phyloP scores from a whole-genome alignment of 2,329 filamentous ascomycete genomes.

The Xylaria sp. region DNA sequence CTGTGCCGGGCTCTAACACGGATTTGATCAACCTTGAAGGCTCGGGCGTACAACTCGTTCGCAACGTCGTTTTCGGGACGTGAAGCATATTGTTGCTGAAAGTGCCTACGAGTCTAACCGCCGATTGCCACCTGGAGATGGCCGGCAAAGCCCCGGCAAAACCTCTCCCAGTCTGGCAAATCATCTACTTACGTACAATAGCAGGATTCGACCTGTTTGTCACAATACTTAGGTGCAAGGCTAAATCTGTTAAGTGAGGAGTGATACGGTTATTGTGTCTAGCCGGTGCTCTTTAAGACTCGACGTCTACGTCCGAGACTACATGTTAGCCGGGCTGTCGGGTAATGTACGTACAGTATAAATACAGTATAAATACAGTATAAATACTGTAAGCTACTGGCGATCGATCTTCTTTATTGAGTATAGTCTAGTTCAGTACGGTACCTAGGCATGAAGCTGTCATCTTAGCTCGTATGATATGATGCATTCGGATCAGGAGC shows the following conservation, averaged over 20 bases:
- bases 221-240: background rate
- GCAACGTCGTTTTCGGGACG: background rate
- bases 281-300: background rate
- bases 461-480: background rate
- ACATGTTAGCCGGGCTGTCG: constrained; percentile 3
- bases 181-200: background rate
- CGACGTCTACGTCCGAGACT: constrained; percentile 12
- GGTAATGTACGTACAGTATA: background rate
- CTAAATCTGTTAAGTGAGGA: background rate
- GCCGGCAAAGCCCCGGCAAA: constrained; percentile 32
- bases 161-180: background rate
- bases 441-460: background rate
- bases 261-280: background rate
- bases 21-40: background rate
- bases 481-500: background rate
- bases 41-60: background rate
- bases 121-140: constrained; percentile 1
- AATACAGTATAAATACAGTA: background rate
- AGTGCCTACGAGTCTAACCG: background rate
- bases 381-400: background rate
- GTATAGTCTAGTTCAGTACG: background rate
- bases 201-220: background rate
- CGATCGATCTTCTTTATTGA: background rate
- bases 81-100: constrained; percentile 12
- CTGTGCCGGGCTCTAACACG: background rate